phyloP scores from a whole-genome alignment of 371 early-diverging fungal species.

The Saksenaea oblongispora region DNA sequence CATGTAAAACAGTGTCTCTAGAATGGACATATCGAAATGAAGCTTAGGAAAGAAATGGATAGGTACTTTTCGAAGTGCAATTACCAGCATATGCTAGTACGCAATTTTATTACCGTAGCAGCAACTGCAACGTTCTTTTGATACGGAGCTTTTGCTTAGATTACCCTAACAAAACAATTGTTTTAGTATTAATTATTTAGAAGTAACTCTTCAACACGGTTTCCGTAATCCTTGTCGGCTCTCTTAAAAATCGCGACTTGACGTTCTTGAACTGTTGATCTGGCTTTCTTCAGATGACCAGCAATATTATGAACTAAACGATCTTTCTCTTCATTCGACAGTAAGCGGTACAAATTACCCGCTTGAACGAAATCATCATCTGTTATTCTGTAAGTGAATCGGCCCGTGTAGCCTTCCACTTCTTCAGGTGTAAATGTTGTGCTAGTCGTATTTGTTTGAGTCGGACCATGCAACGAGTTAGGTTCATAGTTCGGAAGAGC shows the following conservation, averaged over 20 bases:
- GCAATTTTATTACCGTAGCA: too few relatives aligned
- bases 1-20: too few relatives aligned
- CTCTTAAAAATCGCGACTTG: conserved; percentile 76
- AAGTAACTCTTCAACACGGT: conserved; percentile 62
- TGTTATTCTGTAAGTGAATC: conserved; percentile 55
- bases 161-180: not conserved
- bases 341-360: conserved; percentile 68
- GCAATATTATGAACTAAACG: conserved; percentile 74
- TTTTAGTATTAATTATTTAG: not conserved
- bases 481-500: conserved; percentile 78
- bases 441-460: conserved; percentile 52
- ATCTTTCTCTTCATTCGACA: conserved; percentile 66
- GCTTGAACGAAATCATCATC: conserved; percentile 80
- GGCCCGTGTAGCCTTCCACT: conserved; percentile 58
- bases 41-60: too few relatives aligned
- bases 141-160: too few relatives aligned
- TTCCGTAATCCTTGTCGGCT: conserved; percentile 75
- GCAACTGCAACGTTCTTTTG: too few relatives aligned
- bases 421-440: conserved; percentile 45
- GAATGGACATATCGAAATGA: too few relatives aligned
- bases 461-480: conserved; percentile 63
- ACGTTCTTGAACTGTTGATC: conserved; percentile 72
- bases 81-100: too few relatives aligned
- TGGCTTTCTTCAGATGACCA: conserved; percentile 70
- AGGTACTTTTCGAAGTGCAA: too few relatives aligned